A percentile compares a stretch with the other conserved stretches of the same genome.
Evolutionary conservation across 495 filamentous ascomycete genomes (phyloP).

Genomic region (Aspergillus cristatus): DNA sequence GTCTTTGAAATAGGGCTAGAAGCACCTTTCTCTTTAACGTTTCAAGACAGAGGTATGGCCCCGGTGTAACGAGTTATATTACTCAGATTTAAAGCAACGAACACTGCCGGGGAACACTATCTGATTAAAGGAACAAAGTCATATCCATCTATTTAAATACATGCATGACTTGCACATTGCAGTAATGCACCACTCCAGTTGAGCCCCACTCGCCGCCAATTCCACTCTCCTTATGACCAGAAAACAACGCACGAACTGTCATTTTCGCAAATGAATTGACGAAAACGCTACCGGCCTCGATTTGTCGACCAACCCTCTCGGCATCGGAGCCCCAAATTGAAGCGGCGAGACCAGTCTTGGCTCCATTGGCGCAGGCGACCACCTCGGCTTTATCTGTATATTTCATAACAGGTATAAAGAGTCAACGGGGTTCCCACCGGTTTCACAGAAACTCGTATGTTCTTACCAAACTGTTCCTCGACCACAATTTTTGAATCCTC

Average conservation of each 20-base stretch:
- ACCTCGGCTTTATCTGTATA: conserved; percentile 45
- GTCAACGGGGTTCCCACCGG: conserved; percentile 15
- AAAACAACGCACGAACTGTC: conserved; percentile 42
- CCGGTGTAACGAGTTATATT: too few species aligned
- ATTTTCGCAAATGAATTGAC: conserved; percentile 13
- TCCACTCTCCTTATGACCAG: conserved; percentile 54
- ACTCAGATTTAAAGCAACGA: too few species aligned
- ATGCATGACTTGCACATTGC: conserved; percentile 37
- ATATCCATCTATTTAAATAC: not conserved
- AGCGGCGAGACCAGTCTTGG: conserved; percentile 37
- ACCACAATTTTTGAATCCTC: conserved; percentile 31
- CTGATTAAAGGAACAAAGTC: too few species aligned
- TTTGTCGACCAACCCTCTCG: conserved; percentile 25
- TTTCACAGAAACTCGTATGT: not conserved
- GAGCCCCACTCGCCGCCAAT: conserved; percentile 52
- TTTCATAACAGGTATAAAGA: conserved; percentile 37
- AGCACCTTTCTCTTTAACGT: too few species aligned
- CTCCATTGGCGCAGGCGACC: conserved; percentile 40
- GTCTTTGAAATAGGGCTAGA: too few species aligned
- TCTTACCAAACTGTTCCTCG: conserved; percentile 28
- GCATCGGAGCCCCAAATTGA: conserved; percentile 40
- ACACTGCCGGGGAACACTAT: too few species aligned
- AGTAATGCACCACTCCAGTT: conserved; percentile 46
- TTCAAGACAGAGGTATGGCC: too few species aligned
- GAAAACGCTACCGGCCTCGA: conserved; percentile 37